Percentiles rank a stretch among this genome's conserved stretches.
Evolutionary conservation across 495 filamentous ascomycete genomes (phyloP).

Genomic region (Lasiosphaeriaceae sp.): DNA sequence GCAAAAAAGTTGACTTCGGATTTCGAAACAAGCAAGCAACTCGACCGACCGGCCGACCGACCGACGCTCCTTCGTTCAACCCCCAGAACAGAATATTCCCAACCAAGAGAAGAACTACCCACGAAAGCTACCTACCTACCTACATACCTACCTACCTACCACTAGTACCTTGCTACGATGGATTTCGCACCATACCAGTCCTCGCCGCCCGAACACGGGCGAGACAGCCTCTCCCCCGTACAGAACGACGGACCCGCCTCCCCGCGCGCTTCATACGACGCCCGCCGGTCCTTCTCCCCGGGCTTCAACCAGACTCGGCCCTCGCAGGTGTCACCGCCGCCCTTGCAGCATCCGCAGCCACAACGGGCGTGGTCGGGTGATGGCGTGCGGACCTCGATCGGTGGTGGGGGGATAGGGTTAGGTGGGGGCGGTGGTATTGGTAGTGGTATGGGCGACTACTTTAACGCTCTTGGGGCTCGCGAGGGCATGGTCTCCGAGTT

Average conservation of each 20-base stretch:
- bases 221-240: conserved; percentile 63
- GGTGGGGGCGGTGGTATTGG: conserved; percentile 12
- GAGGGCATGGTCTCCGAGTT: conserved; percentile 54
- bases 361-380: conserved; percentile 46
- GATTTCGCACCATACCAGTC: conserved; percentile 97
- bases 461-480: conserved; percentile 27
- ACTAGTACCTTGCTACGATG: conserved; percentile 44
- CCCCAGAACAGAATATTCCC: too few species aligned
- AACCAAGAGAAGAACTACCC: too few species aligned
- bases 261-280: conserved; percentile 48
- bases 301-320: conserved; percentile 34
- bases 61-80: too few species aligned
- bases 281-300: conserved; percentile 45
- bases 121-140: too few species aligned
- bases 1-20: too few species aligned
- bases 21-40: too few species aligned
- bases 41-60: too few species aligned
- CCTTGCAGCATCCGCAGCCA: conserved; percentile 48
- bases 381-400: conserved; percentile 7
- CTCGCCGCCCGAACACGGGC: conserved; percentile 70
- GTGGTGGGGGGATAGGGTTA: not conserved
- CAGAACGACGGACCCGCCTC: conserved; percentile 38
- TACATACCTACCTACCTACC: too few species aligned
- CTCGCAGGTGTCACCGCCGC: conserved; percentile 37
- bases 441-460: conserved; percentile 31